Conservation (phyloP, 176 grass and related monocot species). For the Ananas comosus region DNA sequence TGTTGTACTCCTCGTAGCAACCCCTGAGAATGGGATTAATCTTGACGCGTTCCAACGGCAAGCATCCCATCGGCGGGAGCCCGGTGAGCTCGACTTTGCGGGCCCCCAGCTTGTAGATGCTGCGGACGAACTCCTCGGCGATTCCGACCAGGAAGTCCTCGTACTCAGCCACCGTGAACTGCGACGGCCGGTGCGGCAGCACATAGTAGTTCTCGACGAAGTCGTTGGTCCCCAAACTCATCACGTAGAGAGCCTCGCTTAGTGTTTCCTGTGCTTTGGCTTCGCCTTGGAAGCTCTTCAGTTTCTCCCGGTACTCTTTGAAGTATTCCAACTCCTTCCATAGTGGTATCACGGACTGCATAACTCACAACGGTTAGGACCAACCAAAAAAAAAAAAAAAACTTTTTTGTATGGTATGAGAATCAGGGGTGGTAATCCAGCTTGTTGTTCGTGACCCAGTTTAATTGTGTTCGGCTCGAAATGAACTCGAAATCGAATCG, state of each 20-base stretch:
- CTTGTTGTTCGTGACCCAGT: too few relatives aligned
- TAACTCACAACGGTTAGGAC: too few relatives aligned
- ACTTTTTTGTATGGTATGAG: too few relatives aligned
- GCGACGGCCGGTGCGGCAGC: not conserved
- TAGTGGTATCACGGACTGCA: conserved; percentile 38
- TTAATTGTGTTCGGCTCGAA: too few relatives aligned
- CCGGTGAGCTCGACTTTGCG: conserved; percentile 41
- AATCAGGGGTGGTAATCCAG: too few relatives aligned
- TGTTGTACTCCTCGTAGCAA: conserved; percentile 48
- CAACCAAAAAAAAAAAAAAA: too few relatives aligned
- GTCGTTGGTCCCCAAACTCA: conserved; percentile 69
- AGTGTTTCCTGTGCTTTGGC: conserved; percentile 19
- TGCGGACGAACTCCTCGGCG: conserved; percentile 23
- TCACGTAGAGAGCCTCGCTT: conserved; percentile 33
- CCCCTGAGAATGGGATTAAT: conserved; percentile 10
- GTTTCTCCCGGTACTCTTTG: conserved; percentile 33
- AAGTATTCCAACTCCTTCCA: conserved; percentile 55
- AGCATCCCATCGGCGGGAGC: conserved; percentile 43
- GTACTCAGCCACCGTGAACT: conserved; percentile 38
- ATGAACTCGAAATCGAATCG: too few relatives aligned
- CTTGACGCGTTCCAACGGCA: conserved; percentile 25
- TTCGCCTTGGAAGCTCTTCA: conserved; percentile 21
- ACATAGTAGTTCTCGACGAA: conserved; percentile 45
- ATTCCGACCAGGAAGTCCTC: conserved; percentile 27
- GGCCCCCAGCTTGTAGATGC: conserved; percentile 28